These are phyloP conservation scores for Paraleonurus japonicus DNA, from an alignment of 257 asterid species.

Conservation along the genomic window DNA sequence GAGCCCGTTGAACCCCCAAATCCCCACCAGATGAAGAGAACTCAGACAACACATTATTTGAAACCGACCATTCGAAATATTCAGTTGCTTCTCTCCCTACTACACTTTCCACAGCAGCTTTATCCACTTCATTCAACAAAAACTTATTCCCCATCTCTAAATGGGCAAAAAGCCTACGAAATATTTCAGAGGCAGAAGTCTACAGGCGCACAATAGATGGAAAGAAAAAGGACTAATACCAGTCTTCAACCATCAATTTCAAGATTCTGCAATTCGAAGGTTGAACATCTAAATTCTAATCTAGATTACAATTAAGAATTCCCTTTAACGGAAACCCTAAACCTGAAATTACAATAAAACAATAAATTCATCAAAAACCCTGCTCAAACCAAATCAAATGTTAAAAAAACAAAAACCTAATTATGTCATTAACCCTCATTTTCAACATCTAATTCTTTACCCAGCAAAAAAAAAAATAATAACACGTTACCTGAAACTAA, in stretches of 20 bases:
- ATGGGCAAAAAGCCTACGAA: constrained; percentile 1
- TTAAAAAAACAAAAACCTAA: not conserved
- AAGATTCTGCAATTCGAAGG: not conserved
- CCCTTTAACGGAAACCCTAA: constrained; percentile 6
- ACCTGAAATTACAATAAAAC: not conserved
- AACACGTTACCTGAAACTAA: constrained; percentile 19
- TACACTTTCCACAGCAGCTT: constrained; percentile 56
- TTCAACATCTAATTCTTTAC: not conserved
- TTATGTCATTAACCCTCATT: not conserved
- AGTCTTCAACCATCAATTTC: not conserved
- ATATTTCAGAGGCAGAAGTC: not conserved
- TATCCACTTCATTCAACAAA: constrained; percentile 63
- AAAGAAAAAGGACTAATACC: not conserved
- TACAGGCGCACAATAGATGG: not conserved
- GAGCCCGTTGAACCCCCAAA: constrained; percentile 67
- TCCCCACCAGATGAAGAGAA: constrained; percentile 62
- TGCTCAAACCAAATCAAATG: not conserved
- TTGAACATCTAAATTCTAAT: not conserved
- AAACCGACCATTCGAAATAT: constrained; percentile 70
- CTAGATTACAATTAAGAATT: not conserved
- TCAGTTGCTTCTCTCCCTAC: constrained; percentile 77
- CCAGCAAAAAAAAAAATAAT: not conserved
- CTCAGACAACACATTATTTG: constrained; percentile 67
- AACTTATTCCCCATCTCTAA: constrained; percentile 57
- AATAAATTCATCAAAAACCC: not conserved